phyloP scores from a whole-genome alignment of 2,329 filamentous ascomycete genomes.

The Blastomyces silverae region DNA sequence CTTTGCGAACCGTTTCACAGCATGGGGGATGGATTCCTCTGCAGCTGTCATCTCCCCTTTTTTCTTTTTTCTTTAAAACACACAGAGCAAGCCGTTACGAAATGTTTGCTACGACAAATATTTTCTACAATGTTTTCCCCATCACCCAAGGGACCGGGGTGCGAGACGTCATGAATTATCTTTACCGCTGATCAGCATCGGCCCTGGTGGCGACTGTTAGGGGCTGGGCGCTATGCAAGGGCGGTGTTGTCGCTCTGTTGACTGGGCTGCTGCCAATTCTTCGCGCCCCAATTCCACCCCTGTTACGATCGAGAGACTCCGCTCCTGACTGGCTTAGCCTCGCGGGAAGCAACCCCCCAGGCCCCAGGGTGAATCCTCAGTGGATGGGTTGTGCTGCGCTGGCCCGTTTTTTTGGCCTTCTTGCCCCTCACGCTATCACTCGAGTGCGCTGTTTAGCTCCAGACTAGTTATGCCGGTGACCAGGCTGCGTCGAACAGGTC shows the following conservation, averaged over 20 bases:
- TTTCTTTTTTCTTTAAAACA: not conserved
- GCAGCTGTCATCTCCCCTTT: not conserved
- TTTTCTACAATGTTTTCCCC: not conserved
- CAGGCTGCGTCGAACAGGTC: not conserved
- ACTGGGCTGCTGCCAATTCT: not conserved
- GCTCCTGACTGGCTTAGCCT: not conserved
- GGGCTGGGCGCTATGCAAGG: constrained; percentile 10
- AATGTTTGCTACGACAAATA: not conserved
- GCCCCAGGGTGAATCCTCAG: not conserved
- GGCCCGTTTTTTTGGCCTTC: not conserved
- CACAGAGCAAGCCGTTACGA: not conserved
- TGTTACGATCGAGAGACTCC: not conserved
- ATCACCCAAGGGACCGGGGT: not conserved
- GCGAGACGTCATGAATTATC: not conserved
- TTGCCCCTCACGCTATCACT: constrained; percentile 1
- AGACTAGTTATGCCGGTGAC: constrained; percentile 4
- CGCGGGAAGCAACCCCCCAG: not conserved
- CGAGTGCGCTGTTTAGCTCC: not conserved
- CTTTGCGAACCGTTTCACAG: not conserved
- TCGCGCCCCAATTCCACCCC: not conserved
- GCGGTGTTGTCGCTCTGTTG: not conserved
- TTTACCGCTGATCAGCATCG: constrained; percentile 3
- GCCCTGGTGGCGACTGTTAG: constrained; percentile 8
- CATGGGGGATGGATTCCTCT: not conserved
- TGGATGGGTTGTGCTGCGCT: not conserved